A percentile compares a stretch with the other conserved stretches of the same genome.
phyloP scores from a whole-genome alignment of 768 basidiomycete genomes.

The Symmetrospora coprosmae region DNA sequence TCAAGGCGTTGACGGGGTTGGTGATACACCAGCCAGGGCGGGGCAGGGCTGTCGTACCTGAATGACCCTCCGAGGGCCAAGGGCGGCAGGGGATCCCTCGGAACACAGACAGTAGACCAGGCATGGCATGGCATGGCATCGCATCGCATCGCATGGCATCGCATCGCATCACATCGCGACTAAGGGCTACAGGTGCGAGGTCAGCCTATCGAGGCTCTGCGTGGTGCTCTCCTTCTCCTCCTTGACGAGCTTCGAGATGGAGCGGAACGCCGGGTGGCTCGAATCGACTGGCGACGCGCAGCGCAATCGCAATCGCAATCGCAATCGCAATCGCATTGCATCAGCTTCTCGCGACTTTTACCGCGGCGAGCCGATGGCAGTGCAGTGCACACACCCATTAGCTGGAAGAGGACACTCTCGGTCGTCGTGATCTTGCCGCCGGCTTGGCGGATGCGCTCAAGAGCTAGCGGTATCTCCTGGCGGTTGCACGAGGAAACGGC shows the following conservation, averaged over 20 bases:
- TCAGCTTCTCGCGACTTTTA: slow-evolving; percentile 13
- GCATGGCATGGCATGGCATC: too few relatives aligned
- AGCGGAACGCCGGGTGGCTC: slow-evolving; percentile 51
- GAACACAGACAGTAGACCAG: too few relatives aligned
- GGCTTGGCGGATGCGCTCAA: slow-evolving; percentile 34
- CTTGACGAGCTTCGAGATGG: slow-evolving; percentile 58
- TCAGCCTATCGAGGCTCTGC: slow-evolving; percentile 6
- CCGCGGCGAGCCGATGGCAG: slow-evolving; percentile 25
- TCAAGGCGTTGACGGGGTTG: too few relatives aligned
- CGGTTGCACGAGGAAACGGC: slow-evolving; percentile 68
- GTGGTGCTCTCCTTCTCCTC: slow-evolving; percentile 57
- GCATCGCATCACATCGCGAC: too few relatives aligned
- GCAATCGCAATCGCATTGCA: not conserved
- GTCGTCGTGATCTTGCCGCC: slow-evolving; percentile 67
- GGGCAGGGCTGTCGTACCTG: too few relatives aligned
- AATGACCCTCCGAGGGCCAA: too few relatives aligned
- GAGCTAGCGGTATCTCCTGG: slow-evolving; percentile 62
- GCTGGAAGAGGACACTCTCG: slow-evolving; percentile 64
- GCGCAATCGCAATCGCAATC: not conserved
- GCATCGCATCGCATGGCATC: too few relatives aligned
- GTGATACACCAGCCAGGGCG: too few relatives aligned
- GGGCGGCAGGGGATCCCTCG: too few relatives aligned
- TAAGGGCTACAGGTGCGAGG: slow-evolving; percentile 7
- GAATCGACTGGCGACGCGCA: slow-evolving; percentile 57
- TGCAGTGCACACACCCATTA: slow-evolving; percentile 45